Evolutionary conservation across 2,329 filamentous ascomycete species (phyloP), one percentile per base, ranked within the genome.

Genomic region (Colletotrichum aenigma): DNA sequence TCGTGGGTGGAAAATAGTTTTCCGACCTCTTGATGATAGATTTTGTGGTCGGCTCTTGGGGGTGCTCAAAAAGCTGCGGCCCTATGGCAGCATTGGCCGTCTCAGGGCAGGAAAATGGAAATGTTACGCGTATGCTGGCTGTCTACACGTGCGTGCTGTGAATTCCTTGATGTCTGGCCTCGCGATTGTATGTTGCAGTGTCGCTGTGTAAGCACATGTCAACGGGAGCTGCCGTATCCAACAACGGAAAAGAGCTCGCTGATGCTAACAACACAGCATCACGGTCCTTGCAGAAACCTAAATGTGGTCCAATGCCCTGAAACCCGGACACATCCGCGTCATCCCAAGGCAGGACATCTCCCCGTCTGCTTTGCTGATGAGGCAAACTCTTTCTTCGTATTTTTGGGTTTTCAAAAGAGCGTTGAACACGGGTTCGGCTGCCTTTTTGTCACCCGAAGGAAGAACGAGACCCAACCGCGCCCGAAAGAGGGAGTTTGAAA

Each of bases 51-150:
- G 34, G 43, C 56, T 58, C 52, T 32, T 38, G 30, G 38, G 58
- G 58, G 38, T 58, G 43, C 65, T 65, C 60, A 60, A 34, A 62
- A 21, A 21, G 62, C 62, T 32, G 72, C 68, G 61, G 69, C 67
- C 74, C 24, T 66, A 34, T 38, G 76, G 62, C 64, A 71, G 70
- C 71, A 70, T 66, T 34, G 64, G 68, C 36, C 68, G 60, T 70
- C 30, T 36, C 66, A 76, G 67, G 72, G 72, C 75, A 78, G 75
- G 66, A 70, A 77, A 64, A 78, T 78, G 72, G 70, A 78, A 77
- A 76, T 69, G 77, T 75, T 78, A 71, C 72, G 77, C 64, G 69
- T 69, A 78, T 55, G 28, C 32, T 48, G 4, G 30, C 12, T 30
- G 28, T 66, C n/a, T 6, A 48, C 6, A 48, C 18, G 36, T 71